A percentile compares a stretch with the other conserved stretches of the same genome.
These are phyloP conservation scores for Plenodomus tracheiphilus DNA, from an alignment of 2,329 filamentous ascomycete genomes.

Conservation along the genomic window DNA sequence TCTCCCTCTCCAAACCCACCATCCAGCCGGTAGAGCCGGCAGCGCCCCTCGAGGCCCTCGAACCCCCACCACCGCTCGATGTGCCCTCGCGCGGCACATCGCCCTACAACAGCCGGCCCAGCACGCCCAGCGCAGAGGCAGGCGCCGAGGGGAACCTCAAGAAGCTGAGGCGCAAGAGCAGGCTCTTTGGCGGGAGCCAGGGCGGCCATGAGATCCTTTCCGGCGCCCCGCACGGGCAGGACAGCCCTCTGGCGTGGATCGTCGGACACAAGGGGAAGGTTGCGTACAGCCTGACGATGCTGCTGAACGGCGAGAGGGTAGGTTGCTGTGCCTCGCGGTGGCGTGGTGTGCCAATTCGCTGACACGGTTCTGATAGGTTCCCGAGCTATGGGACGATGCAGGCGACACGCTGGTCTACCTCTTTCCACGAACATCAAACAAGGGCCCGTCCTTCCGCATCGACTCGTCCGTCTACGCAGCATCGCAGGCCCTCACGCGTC, in stretches of 20 bases:
- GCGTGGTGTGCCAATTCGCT: slow-evolving; percentile 4
- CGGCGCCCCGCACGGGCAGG: slow-evolving; percentile 7
- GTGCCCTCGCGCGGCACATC: slow-evolving; percentile 33
- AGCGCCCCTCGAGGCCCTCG: slow-evolving; percentile 31
- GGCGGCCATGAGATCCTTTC: slow-evolving; percentile 27
- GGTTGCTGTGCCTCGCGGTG: slow-evolving; percentile 5
- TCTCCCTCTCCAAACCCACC: slow-evolving; percentile 23
- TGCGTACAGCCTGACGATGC: slow-evolving; percentile 57
- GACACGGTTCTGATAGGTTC: slow-evolving; percentile 45
- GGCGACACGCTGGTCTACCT: slow-evolving; percentile 68
- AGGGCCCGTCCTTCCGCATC: slow-evolving; percentile 63
- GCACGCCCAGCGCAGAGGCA: slow-evolving; percentile 20
- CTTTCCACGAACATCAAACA: slow-evolving; percentile 60
- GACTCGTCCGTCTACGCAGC: slow-evolving; percentile 62
- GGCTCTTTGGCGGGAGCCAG: slow-evolving; percentile 34
- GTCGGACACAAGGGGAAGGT: slow-evolving; percentile 60
- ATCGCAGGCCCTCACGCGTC: slow-evolving; percentile 58
- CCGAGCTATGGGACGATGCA: slow-evolving; percentile 64
- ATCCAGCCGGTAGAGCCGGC: slow-evolving; percentile 32
- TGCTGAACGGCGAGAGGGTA: slow-evolving; percentile 58
- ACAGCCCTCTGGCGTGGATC: slow-evolving; percentile 58
- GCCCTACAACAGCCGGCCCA: slow-evolving; percentile 30
- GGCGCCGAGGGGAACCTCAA: slow-evolving; percentile 26
- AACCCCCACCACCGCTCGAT: slow-evolving; percentile 32
- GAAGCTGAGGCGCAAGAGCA: slow-evolving; percentile 42